Percentiles rank a stretch among this genome's conserved stretches.
Evolutionary conservation across 305 asterid species (phyloP).

Genomic region (Solanum hybrid): DNA sequence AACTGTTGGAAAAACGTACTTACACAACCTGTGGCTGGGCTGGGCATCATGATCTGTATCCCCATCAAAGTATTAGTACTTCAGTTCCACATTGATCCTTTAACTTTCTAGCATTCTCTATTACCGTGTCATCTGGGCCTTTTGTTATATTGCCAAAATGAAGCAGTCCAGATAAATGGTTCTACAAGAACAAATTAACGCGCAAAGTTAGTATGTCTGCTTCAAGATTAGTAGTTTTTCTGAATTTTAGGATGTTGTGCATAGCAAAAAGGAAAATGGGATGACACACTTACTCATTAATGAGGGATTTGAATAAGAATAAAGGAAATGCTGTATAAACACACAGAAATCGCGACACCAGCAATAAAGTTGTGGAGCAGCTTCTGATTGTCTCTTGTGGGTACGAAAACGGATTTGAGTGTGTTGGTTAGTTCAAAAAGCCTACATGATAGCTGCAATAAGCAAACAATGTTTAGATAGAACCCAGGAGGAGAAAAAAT

Average conservation of each 20-base stretch:
- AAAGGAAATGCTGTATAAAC: slow-evolving; percentile 52
- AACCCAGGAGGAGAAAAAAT: not conserved
- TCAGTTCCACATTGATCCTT: not conserved
- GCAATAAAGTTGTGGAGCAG: slow-evolving; percentile 63
- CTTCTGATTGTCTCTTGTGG: slow-evolving; percentile 58
- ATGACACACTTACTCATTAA: slow-evolving; percentile 36
- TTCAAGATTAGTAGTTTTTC: not conserved
- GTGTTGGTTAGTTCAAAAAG: slow-evolving; percentile 86
- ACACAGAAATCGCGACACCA: slow-evolving; percentile 50
- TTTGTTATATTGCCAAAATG: not conserved
- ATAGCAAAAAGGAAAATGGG: not conserved
- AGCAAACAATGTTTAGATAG: not conserved
- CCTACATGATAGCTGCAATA: slow-evolving; percentile 63
- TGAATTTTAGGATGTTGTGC: not conserved
- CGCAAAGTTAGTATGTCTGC: not conserved
- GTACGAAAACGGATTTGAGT: slow-evolving; percentile 70
- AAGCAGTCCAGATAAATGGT: not conserved
- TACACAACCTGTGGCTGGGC: not conserved
- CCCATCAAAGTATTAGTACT: not conserved
- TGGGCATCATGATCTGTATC: not conserved
- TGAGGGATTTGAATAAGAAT: slow-evolving; percentile 65
- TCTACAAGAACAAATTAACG: not conserved
- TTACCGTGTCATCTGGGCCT: not conserved
- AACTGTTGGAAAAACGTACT: not conserved
- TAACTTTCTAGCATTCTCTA: not conserved